These are phyloP conservation scores for Moricandia moricandioides DNA, from an alignment of 345 rosid genomes.

Conservation along the genomic window DNA sequence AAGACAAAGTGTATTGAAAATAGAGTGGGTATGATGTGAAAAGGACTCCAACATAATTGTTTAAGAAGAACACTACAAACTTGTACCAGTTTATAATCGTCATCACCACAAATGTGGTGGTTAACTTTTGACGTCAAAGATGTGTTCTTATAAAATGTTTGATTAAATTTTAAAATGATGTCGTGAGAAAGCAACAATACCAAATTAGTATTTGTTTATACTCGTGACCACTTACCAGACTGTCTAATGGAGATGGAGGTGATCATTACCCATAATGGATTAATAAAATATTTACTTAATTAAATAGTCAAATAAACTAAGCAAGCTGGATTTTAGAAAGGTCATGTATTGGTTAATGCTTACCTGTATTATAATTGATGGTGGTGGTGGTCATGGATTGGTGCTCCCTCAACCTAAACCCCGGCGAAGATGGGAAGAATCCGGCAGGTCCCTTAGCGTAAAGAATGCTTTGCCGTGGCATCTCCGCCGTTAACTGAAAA, in stretches of 20 bases:
- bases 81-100: background rate
- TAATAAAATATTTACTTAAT: background rate
- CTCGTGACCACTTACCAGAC: background rate
- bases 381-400: conserved; percentile 43
- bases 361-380: conserved; percentile 66
- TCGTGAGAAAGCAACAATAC: background rate
- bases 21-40: background rate
- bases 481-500: conserved; percentile 51
- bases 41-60: background rate
- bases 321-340: background rate
- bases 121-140: background rate
- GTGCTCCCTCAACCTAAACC: conserved; percentile 50
- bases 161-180: background rate
- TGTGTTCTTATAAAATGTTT: background rate
- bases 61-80: background rate
- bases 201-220: background rate
- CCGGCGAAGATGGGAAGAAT: conserved; percentile 47
- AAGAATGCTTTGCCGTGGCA: conserved; percentile 46
- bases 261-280: conserved; percentile 8
- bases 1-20: background rate
- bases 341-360: background rate
- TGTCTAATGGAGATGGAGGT: background rate
- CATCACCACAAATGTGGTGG: background rate
- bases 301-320: background rate
- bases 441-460: conserved; percentile 62